phyloP scores from a whole-genome alignment of 306 rosid species.

The Fagus crenata region DNA sequence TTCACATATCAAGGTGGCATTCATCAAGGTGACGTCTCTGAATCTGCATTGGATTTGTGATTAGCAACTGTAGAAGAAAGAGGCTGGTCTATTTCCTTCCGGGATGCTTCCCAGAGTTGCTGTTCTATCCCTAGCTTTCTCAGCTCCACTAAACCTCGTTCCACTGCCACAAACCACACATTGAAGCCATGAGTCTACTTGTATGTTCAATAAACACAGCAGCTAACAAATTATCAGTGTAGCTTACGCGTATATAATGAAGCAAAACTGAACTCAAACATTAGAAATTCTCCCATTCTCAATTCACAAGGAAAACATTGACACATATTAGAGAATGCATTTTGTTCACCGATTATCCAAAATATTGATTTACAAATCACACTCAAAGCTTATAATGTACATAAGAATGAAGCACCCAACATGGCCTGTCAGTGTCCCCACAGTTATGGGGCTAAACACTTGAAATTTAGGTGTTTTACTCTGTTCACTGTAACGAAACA shows the following conservation, averaged over 20 bases:
- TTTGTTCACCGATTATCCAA: background rate
- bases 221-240: background rate
- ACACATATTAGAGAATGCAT: conserved; percentile 1
- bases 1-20: conserved; percentile 28
- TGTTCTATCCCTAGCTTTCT: conserved; percentile 93
- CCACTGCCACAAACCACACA: conserved; percentile 56
- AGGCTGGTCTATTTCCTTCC: conserved; percentile 78
- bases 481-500: too few species aligned
- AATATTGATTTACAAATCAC: background rate
- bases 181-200: background rate
- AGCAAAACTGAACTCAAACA: background rate
- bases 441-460: background rate
- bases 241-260: background rate
- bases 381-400: background rate
- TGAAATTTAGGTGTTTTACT: too few species aligned
- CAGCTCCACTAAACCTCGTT: conserved; percentile 83
- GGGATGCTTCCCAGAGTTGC: conserved; percentile 97
- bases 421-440: background rate
- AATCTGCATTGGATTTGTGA: conserved; percentile 55
- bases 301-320: background rate
- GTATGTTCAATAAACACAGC: conserved; percentile 18
- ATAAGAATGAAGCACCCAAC: background rate
- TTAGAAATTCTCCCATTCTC: background rate
- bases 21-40: conserved; percentile 45
- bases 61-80: conserved; percentile 39